phyloP scores from a whole-genome alignment of 1,284 basidiomycete genomes.

The Tylopilus sp. region DNA sequence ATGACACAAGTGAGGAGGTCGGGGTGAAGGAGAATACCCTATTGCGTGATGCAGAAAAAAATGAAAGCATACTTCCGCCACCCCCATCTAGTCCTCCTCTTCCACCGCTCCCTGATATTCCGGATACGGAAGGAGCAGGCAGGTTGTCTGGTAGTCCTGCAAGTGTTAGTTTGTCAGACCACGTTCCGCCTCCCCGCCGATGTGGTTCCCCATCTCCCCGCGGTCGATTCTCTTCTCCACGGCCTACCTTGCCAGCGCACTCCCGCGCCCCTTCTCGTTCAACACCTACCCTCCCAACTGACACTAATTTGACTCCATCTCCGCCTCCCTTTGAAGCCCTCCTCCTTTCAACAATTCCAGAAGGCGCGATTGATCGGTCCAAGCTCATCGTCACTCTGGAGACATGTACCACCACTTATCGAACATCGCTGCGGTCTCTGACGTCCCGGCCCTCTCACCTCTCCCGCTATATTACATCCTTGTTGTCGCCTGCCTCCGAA shows the following conservation, averaged over 20 bases:
- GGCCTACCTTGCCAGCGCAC: conserved; percentile 34
- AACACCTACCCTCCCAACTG: conserved; percentile 38
- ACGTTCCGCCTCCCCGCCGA: conserved; percentile 35
- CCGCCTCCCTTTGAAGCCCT: conserved; percentile 59
- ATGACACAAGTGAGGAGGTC: conserved; percentile 17
- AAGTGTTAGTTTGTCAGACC: conserved; percentile 19
- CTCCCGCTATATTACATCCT: conserved; percentile 48
- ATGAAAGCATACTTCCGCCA: conserved; percentile 29
- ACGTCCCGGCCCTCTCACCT: conserved; percentile 63
- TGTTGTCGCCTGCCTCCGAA: conserved; percentile 43
- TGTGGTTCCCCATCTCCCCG: conserved; percentile 34
- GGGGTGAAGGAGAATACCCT: conserved; percentile 12
- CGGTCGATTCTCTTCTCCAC: conserved; percentile 42
- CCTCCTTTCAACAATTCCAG: conserved; percentile 56
- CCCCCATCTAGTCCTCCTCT: conserved; percentile 49
- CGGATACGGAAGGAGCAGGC: conserved; percentile 18
- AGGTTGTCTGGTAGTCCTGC: conserved; percentile 21
- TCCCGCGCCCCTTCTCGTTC: conserved; percentile 39
- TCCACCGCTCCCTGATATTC: conserved; percentile 44
- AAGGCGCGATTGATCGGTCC: conserved; percentile 45
- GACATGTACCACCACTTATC: conserved; percentile 59
- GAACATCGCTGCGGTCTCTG: conserved; percentile 61
- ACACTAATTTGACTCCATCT: conserved; percentile 33
- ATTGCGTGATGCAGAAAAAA: conserved; percentile 24
- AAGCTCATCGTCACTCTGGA: conserved; percentile 65